A percentile compares a stretch with the other conserved stretches of the same genome.
These are phyloP conservation scores for Sporothrix brunneoviolacea DNA, from an alignment of 2,329 filamentous ascomycete species.

Conservation along the genomic window DNA sequence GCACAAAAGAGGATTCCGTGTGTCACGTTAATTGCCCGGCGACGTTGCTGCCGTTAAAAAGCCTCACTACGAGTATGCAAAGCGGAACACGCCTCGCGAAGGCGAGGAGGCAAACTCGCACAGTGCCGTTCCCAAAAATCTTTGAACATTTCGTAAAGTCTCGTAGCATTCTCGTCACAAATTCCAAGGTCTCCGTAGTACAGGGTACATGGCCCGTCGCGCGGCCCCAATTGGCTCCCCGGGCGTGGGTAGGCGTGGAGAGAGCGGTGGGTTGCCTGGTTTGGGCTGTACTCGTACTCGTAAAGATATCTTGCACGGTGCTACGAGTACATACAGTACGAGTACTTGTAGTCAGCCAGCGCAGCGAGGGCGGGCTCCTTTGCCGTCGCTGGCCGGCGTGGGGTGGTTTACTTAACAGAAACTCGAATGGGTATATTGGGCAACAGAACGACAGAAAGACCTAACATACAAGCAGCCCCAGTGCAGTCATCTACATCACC, in stretches of 20 bases:
- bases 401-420: conserved; percentile 5
- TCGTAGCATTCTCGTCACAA: too few species aligned
- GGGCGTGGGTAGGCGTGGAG: not conserved
- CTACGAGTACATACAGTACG: too few species aligned
- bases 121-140: not conserved
- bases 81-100: not conserved
- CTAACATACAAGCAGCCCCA: not conserved
- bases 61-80: too few species aligned
- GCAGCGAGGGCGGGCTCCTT: too few species aligned
- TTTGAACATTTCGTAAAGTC: too few species aligned
- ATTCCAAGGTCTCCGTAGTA: too few species aligned
- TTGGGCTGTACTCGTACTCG: too few species aligned
- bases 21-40: not conserved
- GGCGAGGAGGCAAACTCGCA: not conserved
- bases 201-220: conserved; percentile 1
- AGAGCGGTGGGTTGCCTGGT: too few species aligned
- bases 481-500: conserved; percentile 39
- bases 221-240: conserved; percentile 8
- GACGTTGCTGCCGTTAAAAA: too few species aligned
- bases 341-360: too few species aligned
- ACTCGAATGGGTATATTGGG: conserved; percentile 2
- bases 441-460: too few species aligned
- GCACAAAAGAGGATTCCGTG: conserved; percentile 4
- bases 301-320: too few species aligned
- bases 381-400: not conserved